Evolutionary conservation across 345 rosid genomes (phyloP).

Genomic region (Salix dunnii): DNA sequence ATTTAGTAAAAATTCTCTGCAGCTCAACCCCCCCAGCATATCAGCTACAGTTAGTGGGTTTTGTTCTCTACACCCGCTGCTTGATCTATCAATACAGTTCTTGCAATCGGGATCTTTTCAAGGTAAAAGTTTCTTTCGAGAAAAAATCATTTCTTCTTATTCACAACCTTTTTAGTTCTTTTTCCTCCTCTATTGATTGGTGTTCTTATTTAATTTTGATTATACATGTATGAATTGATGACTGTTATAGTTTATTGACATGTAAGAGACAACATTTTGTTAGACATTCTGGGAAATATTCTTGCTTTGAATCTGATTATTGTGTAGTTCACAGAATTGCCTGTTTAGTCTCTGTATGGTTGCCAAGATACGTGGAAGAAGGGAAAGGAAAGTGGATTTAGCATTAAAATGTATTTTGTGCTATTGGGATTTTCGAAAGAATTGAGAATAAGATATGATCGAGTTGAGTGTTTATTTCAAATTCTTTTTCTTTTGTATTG

Average conservation of each 20-base stretch:
- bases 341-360: background rate
- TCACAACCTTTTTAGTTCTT: background rate
- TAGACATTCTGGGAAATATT: background rate
- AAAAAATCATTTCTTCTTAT: background rate
- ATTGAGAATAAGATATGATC: background rate
- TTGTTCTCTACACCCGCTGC: background rate
- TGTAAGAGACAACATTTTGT: background rate
- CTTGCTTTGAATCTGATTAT: background rate
- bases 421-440: background rate
- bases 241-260: background rate
- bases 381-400: background rate
- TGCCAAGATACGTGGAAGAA: background rate
- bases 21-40: background rate
- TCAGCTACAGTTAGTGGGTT: background rate
- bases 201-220: background rate
- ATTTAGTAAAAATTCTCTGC: background rate
- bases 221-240: background rate
- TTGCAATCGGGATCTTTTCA: background rate
- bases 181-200: background rate
- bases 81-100: background rate
- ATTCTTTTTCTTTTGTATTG: background rate
- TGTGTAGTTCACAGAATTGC: background rate
- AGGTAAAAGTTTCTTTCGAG: constrained; percentile 2
- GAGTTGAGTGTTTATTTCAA: background rate
- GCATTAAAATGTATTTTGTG: background rate